Base-by-base conservation (phyloP, 2,329 filamentous ascomycete species). In the Xylariomycetidae sp. region DNA sequence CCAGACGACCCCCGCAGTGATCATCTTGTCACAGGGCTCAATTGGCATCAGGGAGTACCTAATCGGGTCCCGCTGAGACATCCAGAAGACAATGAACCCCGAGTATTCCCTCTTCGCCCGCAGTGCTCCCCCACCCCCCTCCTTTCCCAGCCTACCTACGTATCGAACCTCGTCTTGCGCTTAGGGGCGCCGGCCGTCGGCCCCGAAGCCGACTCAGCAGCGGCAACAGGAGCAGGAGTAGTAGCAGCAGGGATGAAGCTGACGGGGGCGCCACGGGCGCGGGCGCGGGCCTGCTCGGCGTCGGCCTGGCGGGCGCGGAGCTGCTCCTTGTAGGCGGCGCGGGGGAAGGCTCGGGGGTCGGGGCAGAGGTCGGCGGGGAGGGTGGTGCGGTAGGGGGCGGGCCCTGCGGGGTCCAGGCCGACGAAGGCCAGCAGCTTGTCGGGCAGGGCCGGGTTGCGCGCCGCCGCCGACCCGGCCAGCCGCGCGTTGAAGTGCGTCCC, bases 401-500 rank as follows among this genome's bases (percentile, higher is more conserved):
- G 16, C 68, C 71, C 31, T 66, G 55, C 22, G 64, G 61, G 61
- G 22, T 60, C 63, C 15, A 78, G 66, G 4, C 47, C 54, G 10
- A 80, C 79, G 60, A 86, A 89, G 16, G 67, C 69, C 63, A 87
- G 69, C 35, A 90, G 65, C 59, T 85, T 87, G 42, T 82, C 76
- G 58, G 78, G 74, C 33, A 89, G 63, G 25, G 72, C 74, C 3
- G 85, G 85, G 52, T 90, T 90, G 32, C 75, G 74, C 38, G 89
- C 63, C 6, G 82, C 76, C 1, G 73, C 61, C 1, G 80, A 83
- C 37, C 71, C 69, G 22, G 82, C 74, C 7, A 92, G 65, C 40
- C 82, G 79, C 47, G 77, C 68, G 56, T 92, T 89, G 67, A 90
- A 90, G 59, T 92, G 85, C 12, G 79, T 68, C 4, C 80, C 80